Conservation (phyloP, 768 basidiomycete genomes). For the Rhodotorula toruloides region DNA sequence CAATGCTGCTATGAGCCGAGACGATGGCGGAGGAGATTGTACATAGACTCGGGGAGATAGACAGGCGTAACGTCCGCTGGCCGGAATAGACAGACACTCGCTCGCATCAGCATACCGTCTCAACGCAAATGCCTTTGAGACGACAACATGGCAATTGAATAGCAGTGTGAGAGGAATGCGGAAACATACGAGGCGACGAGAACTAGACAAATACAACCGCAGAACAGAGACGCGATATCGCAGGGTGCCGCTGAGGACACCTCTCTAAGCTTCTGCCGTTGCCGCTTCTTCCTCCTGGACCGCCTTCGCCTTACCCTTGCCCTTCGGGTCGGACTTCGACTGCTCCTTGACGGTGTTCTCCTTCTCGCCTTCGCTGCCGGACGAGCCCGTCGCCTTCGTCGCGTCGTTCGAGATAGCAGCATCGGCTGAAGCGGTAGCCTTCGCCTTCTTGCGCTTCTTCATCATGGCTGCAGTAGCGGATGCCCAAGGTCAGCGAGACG, state of each 20-base stretch:
- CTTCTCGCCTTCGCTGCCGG: conserved; percentile 10
- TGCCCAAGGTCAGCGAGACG: conserved; percentile 22
- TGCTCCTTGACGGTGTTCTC: conserved; percentile 24
- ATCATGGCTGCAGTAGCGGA: conserved; percentile 55
- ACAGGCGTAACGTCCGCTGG: too few relatives aligned
- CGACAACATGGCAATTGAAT: too few relatives aligned
- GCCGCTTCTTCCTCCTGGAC: neutral
- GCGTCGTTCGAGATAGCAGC: neutral
- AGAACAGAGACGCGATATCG: neutral
- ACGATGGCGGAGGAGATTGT: too few relatives aligned
- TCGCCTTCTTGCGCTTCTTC: conserved; percentile 66
- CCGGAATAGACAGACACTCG: too few relatives aligned
- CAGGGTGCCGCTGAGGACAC: neutral
- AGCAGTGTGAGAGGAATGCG: too few relatives aligned
- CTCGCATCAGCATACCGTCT: too few relatives aligned
- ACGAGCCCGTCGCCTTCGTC: neutral
- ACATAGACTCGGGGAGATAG: too few relatives aligned
- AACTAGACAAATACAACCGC: too few relatives aligned
- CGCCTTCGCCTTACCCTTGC: conserved; percentile 35
- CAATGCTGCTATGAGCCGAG: too few relatives aligned
- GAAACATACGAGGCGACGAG: too few relatives aligned
- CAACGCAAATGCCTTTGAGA: too few relatives aligned
- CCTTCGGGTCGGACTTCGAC: conserved; percentile 19
- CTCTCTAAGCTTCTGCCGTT: neutral
- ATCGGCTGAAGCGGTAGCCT: conserved; percentile 2